Base-by-base conservation (phyloP, 78 protist species). In the Dictyostelium intermedium region DNA sequence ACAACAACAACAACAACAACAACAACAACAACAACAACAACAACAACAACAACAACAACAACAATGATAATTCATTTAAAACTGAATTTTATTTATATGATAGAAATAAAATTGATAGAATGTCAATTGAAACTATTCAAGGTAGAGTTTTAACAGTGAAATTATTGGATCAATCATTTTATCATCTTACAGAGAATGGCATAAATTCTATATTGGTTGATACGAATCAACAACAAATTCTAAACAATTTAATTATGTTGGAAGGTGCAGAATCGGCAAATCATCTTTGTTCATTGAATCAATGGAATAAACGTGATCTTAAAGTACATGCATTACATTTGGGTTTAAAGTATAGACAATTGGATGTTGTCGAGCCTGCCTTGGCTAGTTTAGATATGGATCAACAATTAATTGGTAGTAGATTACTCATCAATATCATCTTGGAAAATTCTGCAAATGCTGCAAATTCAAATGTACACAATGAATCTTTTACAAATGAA, bases 321-420 rank as follows among this genome's bases (percentile, higher is more conserved):
- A 91, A 84, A 27, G 60, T 95, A 8, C 97, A 95, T 83, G 93
- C 97, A 27, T 91, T 95, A n/a, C 84, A 82, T 11, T 41, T 73
- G 10, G 97, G 97, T 74, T 81, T 95, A 11, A 85, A 86, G 84
- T 95, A 86, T 77, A 35, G 94, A 10, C 97, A 87, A 35, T 43
- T 87, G 82, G 94, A 95, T n/a, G 97, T 87, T 4, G 91, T 95
- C 5, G 94, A 89, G 27, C 94, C 94, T 2, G 94, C 94, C 3
- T 60, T 89, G 34, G 69, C 37, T 23, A 66, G 80, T 41, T 56
- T 94, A 32, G 96, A 87, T 63, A 43, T 61, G 8, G 94, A 94
- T 35, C 96, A 94, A 73, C 93, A 87, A 73, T 53, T 77, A 0
- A 32, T 45, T 18, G 96, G 95, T 14, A 60, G 81, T 60, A 30